Evolutionary conservation across 2,329 filamentous ascomycete genomes (phyloP), one percentile per base, ranked within the genome.

Genomic region (Colletotrichum nymphaeae): DNA sequence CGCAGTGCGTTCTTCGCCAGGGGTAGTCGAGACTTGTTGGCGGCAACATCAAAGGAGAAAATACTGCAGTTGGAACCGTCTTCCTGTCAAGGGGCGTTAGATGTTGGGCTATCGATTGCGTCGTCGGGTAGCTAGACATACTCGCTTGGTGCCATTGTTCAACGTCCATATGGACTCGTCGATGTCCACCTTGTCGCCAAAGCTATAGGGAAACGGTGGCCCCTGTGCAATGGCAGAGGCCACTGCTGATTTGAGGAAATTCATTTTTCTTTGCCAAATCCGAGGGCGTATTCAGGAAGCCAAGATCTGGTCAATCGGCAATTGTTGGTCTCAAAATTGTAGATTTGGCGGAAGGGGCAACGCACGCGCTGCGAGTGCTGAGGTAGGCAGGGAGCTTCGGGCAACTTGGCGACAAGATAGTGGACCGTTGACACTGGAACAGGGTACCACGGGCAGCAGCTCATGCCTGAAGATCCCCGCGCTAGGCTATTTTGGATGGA

Each of bases 241-340:
- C 81, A 98, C 95, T 65, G 97, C 97, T 74, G 95, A 98, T 85
- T 98, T 98, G 81, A 99, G 90, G 80, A 98, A 98, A 83, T 99
- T 95, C 97, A 99, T 99, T 77, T 77, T 37, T 42, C 16, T 35
- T 16, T 14, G 16, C 46, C 14, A 28, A 19, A 14, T 26, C 46
- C 69, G 42, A 16, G 5, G 14, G 32, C 46, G 19, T 7, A 9
- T 32, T 30, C 22, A 37, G 42, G 35, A 42, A 65, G 46, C 46
- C 30, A 64, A 53, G 24, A 35, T n/a, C 52, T 28, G 4, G 35
- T 59, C 60, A 22, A 32, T 53, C 42, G 59, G 69, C 42, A 63
- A 59, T 14, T 30, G 59, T n/a, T 28, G 59, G 66, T 60, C 55
- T 53, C 55, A 55, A 49, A 62, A 30, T 65, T 35, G 67, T 63